Base-by-base conservation (phyloP, 805 yeast species). In the Candida ipomoeae region DNA sequence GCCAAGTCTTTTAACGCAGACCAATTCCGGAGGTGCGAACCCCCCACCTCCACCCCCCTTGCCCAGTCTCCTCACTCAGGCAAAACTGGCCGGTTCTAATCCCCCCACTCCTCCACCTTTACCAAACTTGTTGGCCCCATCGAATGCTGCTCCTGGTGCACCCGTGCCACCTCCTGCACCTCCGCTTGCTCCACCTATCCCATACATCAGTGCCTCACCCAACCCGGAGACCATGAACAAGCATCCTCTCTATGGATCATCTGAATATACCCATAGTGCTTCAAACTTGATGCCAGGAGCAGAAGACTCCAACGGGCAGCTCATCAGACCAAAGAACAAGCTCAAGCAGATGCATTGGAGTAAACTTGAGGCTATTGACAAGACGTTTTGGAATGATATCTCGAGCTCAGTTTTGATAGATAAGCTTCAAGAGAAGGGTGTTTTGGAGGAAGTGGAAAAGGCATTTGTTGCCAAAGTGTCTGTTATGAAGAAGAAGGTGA, bases 281-380 rank as follows among this genome's bases (percentile, higher is more conserved):
- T 15, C 37, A 14, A n/a, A 18, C 4, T 14, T 41, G 23, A 14
- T 34, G 6, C n/a, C 29, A 21, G 46, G 37, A 36, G 20, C 7
- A 20, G 42, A 36, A 5, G 48, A n/a, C 10, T 6, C 29, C 6
- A 13, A 11, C 21, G 26, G 8, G 31, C 40, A 29, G n/a, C 40
- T 36, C 37, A 51, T 65, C 5, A 62, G 89, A 54, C 91, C 96
- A 3, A 83, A 81, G 61, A 77, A 81, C 52, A 88, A 86, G 63
- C 78, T 94, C 56, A 94, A 95, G 65, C 99, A 92, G 65, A 78
- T 94, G 74, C 99, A 94, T 65, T 95, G 98, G 98, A 97, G 92
- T 59, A 89, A 87, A 62, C 76, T 95, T 36, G 96, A 92, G 33
- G 78, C 83, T 52, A 85, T 94, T 18, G 87, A 84, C 47, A 81